Base-by-base conservation (phyloP, 1,139 yeast species). In the Kodamaea derodonti region DNA sequence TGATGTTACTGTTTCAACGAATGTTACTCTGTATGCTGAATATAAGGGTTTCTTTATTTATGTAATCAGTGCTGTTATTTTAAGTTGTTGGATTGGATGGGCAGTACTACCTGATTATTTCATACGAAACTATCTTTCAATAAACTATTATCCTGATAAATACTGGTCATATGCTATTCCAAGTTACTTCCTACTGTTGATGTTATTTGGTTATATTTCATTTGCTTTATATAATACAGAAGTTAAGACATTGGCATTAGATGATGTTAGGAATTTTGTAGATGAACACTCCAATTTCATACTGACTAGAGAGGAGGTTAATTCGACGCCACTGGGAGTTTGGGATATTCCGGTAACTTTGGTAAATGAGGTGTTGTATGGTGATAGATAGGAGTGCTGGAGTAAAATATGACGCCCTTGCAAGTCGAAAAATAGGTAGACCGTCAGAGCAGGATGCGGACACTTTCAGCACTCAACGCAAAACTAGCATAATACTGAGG, bases 161-260 rank as follows among this genome's bases (percentile, higher is more conserved):
- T 86, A 92, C 81, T 87, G 96, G 96, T 81, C 92, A 2, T 52
- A 82, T 33, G 85, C 88, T 0, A 56, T 84, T 1, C 95, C 95
- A 1, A 65, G 83, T 3, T 82, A 75, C 48, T 67, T 81, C 7
- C 62, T 90, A 27, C 77, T 86, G 69, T 56, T 71, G 12, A 78
- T 90, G 85, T 60, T 80, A 8, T 87, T 78, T 51, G 72, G 73
- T 0, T 90, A 88, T 54, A 64, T 84, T 4, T 85, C 80, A 3
- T 58, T 88, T 36, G 80, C 81, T 0, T 58, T 79, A 30, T 86
- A 83, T 64, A 85, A 85, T 50, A 75, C 78, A 4, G 97, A 90
- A 51, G 71, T 80, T 12, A 66, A 78, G 47, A 84, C 96, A 0
- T 65, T 72, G 4, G 62, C 69, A 3, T 61, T 84, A 34, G 68